Base-by-base conservation (phyloP, 352 stramenopile species). In the Globisporangium cystogenes region DNA sequence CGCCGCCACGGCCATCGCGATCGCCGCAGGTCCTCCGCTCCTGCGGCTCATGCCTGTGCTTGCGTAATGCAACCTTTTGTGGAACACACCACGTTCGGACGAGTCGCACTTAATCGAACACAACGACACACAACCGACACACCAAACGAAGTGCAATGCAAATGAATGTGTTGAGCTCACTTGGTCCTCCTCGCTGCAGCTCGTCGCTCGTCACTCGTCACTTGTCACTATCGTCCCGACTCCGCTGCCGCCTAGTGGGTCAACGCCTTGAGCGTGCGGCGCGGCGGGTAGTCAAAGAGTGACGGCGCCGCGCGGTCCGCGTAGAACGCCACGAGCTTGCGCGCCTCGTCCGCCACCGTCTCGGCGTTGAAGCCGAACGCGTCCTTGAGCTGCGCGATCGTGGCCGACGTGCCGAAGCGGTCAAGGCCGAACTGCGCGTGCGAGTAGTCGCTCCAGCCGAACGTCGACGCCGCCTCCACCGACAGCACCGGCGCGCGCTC, bases 401-500 rank as follows among this genome's bases (percentile, higher is more conserved):
- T 94, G 51, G 77, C 90, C 45, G 88, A 97, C 21, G 86, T 71
- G 36, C 89, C 89, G 62, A 97, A 97, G 62, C 82, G 87, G 68
- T 92, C 70, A 14, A 97, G 66, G 40, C 88, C 86, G 52, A 96
- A 97, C 63, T 98, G 91, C 46, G 85, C 71, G 81, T 99, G 96
- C 55, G 89, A 93, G 76, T 98, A 99, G 59, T 95, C 89, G 68
- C 86, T 76, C 97, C 97, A 99, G 65, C 97, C 97, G 62, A 97
- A 87, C 24, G 87, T 92, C 23, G 86, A 67, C 15, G 87, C 87
- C 39, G 97, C 97, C 68, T 99, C 97, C 18, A 99, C 92, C 57
- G 87, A 96, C 56, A 99, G 72, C 4, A 96, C 82, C 7, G 97
- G 96, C 55, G 98, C 83, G 65, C 93, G 85, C 64, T 97, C 95